These are phyloP conservation scores for Marchantia paleacea DNA, from an alignment of 225 moss, liverwort and hornwort species.

Conservation along the genomic window DNA sequence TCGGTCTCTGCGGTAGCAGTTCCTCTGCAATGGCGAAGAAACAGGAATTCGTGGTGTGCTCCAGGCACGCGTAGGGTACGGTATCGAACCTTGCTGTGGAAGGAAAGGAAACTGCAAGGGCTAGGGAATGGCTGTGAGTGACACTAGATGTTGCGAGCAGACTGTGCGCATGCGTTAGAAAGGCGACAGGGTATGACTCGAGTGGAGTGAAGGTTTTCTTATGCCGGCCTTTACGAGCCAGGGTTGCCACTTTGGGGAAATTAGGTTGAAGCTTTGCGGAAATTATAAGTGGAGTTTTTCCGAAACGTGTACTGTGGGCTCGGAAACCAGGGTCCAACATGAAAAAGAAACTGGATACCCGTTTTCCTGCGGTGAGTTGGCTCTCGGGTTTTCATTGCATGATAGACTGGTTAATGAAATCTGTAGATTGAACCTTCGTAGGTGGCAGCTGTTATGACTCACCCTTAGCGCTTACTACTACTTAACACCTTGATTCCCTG, in stretches of 20 bases:
- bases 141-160: neutral
- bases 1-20: neutral
- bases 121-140: neutral
- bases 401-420: neutral
- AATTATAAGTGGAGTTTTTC: conserved; percentile 49
- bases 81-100: neutral
- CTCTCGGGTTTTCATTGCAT: neutral
- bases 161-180: neutral
- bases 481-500: neutral
- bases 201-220: conserved; percentile 35
- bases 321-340: conserved; percentile 42
- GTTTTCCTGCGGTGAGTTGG: conserved; percentile 92
- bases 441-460: neutral
- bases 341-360: conserved; percentile 99
- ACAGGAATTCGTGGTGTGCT: neutral
- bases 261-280: conserved; percentile 33
- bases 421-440: neutral
- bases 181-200: conserved; percentile 4
- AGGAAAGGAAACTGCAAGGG: neutral
- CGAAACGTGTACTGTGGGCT: conserved; percentile 10
- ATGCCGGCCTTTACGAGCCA: conserved; percentile 37
- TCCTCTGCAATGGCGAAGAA: neutral
- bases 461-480: neutral
- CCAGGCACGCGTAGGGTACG: neutral
- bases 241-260: conserved; percentile 23